Conservation (phyloP, 768 basidiomycete genomes). For the Sistotremastrum niveocremeum region DNA sequence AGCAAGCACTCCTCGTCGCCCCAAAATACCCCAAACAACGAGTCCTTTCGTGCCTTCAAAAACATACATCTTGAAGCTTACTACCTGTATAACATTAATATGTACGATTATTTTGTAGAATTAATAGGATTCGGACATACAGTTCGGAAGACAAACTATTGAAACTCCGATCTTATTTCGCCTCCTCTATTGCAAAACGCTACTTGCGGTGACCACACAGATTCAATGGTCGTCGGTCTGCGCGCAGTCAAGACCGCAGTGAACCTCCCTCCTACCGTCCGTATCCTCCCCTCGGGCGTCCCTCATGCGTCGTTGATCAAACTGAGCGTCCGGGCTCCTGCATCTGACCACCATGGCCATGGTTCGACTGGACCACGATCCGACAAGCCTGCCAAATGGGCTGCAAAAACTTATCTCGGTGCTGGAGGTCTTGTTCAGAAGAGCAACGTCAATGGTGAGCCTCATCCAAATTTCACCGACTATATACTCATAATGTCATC, state of each 20-base stretch:
- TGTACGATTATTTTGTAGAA: no score
- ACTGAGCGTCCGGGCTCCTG: slow-evolving; percentile 51
- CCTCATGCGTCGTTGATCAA: slow-evolving; percentile 67
- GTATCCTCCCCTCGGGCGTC: slow-evolving; percentile 65
- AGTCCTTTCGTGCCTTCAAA: slow-evolving; percentile 47
- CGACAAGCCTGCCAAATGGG: slow-evolving; percentile 51
- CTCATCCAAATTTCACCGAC: background rate
- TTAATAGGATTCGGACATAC: no score
- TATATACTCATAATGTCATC: slow-evolving; percentile 1
- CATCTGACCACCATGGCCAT: slow-evolving; percentile 45
- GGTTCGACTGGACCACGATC: slow-evolving; percentile 39
- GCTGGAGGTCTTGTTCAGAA: slow-evolving; percentile 47
- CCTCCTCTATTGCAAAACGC: no score
- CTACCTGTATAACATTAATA: no score
- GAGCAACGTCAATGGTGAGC: slow-evolving; percentile 49
- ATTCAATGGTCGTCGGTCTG: slow-evolving; percentile 30
- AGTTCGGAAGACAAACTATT: no score
- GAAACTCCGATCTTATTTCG: no score
- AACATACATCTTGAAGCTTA: slow-evolving; percentile 22
- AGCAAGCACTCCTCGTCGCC: slow-evolving; percentile 37
- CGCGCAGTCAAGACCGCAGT: slow-evolving; percentile 71
- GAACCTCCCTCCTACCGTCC: slow-evolving; percentile 69
- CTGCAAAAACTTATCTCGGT: slow-evolving; percentile 34
- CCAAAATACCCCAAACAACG: slow-evolving; percentile 44
- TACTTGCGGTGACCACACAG: no score